phyloP scores from a whole-genome alignment of 306 rosid species.

The Gastrolobium bilobum region DNA sequence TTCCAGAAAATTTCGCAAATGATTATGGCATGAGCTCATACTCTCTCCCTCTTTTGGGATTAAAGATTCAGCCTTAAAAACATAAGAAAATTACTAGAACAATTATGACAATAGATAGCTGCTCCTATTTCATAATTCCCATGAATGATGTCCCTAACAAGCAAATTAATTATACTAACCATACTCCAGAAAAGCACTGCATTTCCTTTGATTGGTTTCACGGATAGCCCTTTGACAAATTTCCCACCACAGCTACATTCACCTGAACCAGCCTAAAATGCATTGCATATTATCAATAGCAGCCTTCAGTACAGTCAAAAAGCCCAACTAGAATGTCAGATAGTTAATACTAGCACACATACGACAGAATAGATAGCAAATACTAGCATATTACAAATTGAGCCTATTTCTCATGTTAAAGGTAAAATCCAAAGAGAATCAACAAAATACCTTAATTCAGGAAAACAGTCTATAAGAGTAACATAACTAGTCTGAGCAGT shows the following conservation, averaged over 20 bases:
- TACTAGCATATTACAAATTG: slow-evolving; percentile 15
- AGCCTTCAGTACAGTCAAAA: slow-evolving; percentile 26
- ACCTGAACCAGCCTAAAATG: slow-evolving; percentile 85
- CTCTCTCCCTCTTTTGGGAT: not conserved
- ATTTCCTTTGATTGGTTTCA: slow-evolving; percentile 86
- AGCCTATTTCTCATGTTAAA: slow-evolving; percentile 27
- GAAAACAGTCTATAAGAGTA: slow-evolving; percentile 25
- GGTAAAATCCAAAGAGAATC: slow-evolving; percentile 8
- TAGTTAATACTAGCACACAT: not conserved
- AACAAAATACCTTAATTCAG: slow-evolving; percentile 18
- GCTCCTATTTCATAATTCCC: slow-evolving; percentile 30
- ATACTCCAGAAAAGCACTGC: slow-evolving; percentile 99
- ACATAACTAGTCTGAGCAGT: slow-evolving; percentile 32
- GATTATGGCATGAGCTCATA: not conserved
- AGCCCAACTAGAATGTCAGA: slow-evolving; percentile 30
- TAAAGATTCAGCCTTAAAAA: not conserved
- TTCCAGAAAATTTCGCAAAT: slow-evolving; percentile 11
- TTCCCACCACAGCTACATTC: slow-evolving; percentile 94
- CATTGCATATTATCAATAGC: slow-evolving; percentile 39
- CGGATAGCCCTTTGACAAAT: slow-evolving; percentile 71
- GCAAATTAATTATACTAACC: slow-evolving; percentile 67
- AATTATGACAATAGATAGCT: slow-evolving; percentile 1
- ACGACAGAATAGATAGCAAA: slow-evolving; percentile 33
- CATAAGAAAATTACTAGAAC: slow-evolving; percentile 15
- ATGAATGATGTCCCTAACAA: slow-evolving; percentile 32